Evolutionary conservation across 306 rosid species (phyloP).

Genomic region (Oxytropis ochrocephala): DNA sequence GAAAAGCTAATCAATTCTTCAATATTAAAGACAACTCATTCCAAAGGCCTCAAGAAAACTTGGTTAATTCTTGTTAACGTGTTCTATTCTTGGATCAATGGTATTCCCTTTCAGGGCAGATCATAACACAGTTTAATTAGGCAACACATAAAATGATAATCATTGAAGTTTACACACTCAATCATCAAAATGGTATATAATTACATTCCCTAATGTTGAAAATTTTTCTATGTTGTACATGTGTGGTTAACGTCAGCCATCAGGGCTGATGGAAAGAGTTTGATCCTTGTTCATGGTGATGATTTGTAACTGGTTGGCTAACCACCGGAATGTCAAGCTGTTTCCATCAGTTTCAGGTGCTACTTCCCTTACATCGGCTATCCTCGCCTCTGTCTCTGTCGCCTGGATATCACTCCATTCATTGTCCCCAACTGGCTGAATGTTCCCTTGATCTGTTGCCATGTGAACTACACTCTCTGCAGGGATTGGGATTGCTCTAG

Average conservation of each 20-base stretch:
- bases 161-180: constrained; percentile 34
- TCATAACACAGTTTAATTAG: constrained; percentile 21
- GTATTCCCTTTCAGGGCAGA: constrained; percentile 16
- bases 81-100: neutral
- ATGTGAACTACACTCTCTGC: constrained; percentile 77
- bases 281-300: constrained; percentile 65
- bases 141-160: constrained; percentile 21
- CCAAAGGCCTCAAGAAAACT: no score
- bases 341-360: constrained; percentile 62
- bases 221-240: constrained; percentile 14
- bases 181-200: constrained; percentile 35
- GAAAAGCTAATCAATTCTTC: no score
- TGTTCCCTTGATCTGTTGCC: constrained; percentile 58
- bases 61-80: neutral
- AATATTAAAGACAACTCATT: no score
- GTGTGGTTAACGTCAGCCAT: constrained; percentile 13
- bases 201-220: constrained; percentile 27
- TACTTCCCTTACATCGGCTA: constrained; percentile 91
- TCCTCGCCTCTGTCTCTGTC: constrained; percentile 82
- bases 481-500: constrained; percentile 56
- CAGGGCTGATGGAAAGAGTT: constrained; percentile 64
- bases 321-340: constrained; percentile 89
- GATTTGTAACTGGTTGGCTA: constrained; percentile 57
- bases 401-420: constrained; percentile 98
- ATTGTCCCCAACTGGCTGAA: constrained; percentile 55